These are phyloP conservation scores for Mucor plumbeus DNA, from an alignment of 371 early-diverging fungal genomes.

Conservation along the genomic window DNA sequence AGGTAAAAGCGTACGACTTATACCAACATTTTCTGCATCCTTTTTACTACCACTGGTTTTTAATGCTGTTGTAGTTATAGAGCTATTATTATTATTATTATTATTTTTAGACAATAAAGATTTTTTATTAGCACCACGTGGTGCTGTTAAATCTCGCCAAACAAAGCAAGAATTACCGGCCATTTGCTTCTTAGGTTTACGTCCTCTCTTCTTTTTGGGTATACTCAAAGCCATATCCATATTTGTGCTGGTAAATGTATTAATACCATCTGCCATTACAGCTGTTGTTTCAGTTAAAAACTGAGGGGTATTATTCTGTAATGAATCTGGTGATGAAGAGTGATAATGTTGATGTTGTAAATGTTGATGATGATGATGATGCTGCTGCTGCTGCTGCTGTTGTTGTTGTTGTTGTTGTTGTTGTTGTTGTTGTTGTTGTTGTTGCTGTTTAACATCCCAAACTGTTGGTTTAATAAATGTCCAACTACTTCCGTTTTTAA, in stretches of 20 bases:
- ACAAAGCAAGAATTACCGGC: slow-evolving; percentile 59
- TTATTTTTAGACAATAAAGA: slow-evolving; percentile 5
- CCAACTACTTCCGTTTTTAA: slow-evolving; percentile 27
- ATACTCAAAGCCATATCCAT: slow-evolving; percentile 50
- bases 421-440: neutral
- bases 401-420: neutral
- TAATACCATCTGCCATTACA: slow-evolving; percentile 22
- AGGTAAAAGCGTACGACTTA: neutral
- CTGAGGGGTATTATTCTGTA: slow-evolving; percentile 13
- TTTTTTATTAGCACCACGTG: slow-evolving; percentile 44
- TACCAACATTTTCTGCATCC: neutral
- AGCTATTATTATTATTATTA: neutral
- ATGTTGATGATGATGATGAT: neutral
- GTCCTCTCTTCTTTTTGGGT: slow-evolving; percentile 56
- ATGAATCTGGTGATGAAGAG: neutral
- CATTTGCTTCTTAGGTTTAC: slow-evolving; percentile 55
- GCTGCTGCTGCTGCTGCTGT: slow-evolving; percentile 2
- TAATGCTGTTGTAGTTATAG: neutral
- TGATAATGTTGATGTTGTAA: neutral
- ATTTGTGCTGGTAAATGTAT: slow-evolving; percentile 46
- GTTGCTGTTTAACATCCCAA: slow-evolving; percentile 34
- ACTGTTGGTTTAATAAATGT: slow-evolving; percentile 41
- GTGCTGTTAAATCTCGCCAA: slow-evolving; percentile 54
- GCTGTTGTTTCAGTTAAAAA: slow-evolving; percentile 6
- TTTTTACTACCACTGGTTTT: neutral